These are phyloP conservation scores for Paramecium biaurelia DNA, from an alignment of 73 alveolate species.

Conservation along the genomic window DNA sequence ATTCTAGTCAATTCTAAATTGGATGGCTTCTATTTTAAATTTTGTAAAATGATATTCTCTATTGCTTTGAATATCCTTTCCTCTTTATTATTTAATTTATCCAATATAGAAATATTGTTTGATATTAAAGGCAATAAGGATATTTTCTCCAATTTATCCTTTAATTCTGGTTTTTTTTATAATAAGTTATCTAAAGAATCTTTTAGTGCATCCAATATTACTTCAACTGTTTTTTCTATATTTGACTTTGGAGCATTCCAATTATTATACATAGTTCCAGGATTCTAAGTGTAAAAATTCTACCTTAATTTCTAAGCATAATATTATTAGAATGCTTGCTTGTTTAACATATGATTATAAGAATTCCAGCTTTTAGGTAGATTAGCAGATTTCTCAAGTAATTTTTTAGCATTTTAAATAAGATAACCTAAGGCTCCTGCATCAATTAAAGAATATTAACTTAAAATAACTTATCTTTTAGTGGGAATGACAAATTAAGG, in stretches of 20 bases:
- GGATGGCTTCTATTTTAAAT: neutral
- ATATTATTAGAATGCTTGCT: neutral
- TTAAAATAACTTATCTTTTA: neutral
- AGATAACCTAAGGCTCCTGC: neutral
- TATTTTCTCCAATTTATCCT: neutral
- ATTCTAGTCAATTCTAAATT: neutral
- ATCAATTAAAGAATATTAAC: neutral
- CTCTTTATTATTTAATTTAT: neutral
- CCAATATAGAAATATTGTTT: neutral
- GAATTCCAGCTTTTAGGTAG: neutral
- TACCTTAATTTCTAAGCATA: conserved; percentile 7
- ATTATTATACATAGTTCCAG: neutral
- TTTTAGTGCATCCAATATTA: neutral
- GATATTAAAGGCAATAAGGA: neutral
- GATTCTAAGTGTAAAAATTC: neutral
- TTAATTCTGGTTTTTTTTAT: neutral
- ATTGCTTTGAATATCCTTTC: neutral
- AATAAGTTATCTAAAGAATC: neutral
- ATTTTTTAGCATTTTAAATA: neutral
- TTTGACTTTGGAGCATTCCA: neutral
- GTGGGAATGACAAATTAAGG: neutral
- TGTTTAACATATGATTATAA: neutral
- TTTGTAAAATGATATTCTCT: neutral
- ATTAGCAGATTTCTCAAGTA: neutral
- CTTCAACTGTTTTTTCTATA: neutral